A percentile compares a stretch with the other conserved stretches of the same genome.
Evolutionary conservation across 768 basidiomycete species (phyloP).

Genomic region (Paxillus involutus): DNA sequence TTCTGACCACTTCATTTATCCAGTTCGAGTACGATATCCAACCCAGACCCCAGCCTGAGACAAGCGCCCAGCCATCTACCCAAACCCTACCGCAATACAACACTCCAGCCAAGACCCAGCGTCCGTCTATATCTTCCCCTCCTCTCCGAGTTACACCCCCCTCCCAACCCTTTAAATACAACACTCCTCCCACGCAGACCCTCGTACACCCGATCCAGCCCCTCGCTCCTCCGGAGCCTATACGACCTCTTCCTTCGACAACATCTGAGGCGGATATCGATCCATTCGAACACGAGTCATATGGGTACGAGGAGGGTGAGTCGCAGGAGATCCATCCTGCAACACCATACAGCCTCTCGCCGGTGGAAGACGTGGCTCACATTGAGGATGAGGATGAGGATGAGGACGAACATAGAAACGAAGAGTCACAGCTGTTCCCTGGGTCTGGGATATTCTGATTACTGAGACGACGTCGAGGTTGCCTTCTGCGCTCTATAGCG

Average conservation of each 20-base stretch:
- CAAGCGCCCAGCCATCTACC: constrained; percentile 10
- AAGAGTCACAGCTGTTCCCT: constrained; percentile 41
- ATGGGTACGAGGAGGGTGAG: constrained; percentile 20
- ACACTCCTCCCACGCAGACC: constrained; percentile 1
- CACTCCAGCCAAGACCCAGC: constrained; percentile 6
- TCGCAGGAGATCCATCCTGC: constrained; percentile 12
- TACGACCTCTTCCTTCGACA: constrained; percentile 14
- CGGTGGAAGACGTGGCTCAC: constrained; percentile 7
- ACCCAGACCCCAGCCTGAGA: constrained; percentile 11
- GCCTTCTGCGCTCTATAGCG: too few relatives aligned
- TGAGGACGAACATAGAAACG: constrained; percentile 22
- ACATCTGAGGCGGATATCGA: constrained; percentile 32
- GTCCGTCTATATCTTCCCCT: constrained; percentile 8
- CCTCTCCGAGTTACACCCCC: constrained; percentile 11
- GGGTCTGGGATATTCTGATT: constrained; percentile 42
- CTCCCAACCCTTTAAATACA: constrained; percentile 5
- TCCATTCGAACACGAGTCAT: constrained; percentile 33
- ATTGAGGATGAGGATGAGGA: constrained; percentile 22
- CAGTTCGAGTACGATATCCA: constrained; percentile 43
- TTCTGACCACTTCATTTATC: constrained; percentile 2
- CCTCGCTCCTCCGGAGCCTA: constrained; percentile 10
- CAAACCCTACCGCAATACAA: constrained; percentile 11
- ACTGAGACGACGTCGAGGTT: not conserved
- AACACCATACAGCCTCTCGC: constrained; percentile 29
- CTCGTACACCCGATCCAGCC: constrained; percentile 4